A percentile compares a stretch with the other conserved stretches of the same genome.
These are phyloP conservation scores for Metschnikowia vanudenii DNA, from an alignment of 805 yeast species.

Conservation along the genomic window DNA sequence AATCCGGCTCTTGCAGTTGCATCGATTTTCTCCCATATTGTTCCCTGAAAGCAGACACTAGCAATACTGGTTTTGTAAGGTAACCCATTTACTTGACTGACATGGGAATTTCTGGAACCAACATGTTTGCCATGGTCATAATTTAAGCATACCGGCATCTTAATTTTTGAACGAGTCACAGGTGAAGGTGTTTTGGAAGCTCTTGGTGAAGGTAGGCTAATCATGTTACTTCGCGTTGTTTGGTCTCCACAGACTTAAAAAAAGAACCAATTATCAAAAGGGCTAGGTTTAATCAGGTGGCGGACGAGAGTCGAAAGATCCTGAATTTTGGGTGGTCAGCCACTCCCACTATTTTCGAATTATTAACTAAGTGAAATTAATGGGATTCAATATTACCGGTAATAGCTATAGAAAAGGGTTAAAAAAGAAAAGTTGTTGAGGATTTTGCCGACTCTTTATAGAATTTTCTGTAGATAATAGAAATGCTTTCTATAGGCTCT, in stretches of 20 bases:
- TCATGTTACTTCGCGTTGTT: neutral
- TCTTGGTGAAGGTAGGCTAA: neutral
- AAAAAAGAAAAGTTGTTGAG: too few species aligned
- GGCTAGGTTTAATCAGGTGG: too few species aligned
- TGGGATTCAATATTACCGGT: too few species aligned
- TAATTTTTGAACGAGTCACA: neutral
- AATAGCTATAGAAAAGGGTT: too few species aligned
- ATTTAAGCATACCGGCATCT: neutral
- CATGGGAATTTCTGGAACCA: neutral
- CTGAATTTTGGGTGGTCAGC: too few species aligned
- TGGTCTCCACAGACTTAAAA: too few species aligned
- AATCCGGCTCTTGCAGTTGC: slow-evolving; percentile 18
- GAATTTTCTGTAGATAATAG: too few species aligned
- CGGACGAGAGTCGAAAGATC: too few species aligned
- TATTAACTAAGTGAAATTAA: too few species aligned
- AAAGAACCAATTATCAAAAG: too few species aligned
- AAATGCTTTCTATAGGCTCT: neutral
- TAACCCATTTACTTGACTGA: neutral
- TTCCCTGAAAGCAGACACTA: slow-evolving; percentile 14
- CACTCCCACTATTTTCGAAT: too few species aligned
- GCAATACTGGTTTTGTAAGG: slow-evolving; percentile 13
- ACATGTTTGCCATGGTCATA: neutral
- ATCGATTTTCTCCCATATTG: slow-evolving; percentile 16
- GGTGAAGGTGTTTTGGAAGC: neutral
- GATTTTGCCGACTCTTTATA: too few species aligned